Conservation (phyloP, 805 yeast species). For the Schizosaccharomyces octosporus region DNA sequence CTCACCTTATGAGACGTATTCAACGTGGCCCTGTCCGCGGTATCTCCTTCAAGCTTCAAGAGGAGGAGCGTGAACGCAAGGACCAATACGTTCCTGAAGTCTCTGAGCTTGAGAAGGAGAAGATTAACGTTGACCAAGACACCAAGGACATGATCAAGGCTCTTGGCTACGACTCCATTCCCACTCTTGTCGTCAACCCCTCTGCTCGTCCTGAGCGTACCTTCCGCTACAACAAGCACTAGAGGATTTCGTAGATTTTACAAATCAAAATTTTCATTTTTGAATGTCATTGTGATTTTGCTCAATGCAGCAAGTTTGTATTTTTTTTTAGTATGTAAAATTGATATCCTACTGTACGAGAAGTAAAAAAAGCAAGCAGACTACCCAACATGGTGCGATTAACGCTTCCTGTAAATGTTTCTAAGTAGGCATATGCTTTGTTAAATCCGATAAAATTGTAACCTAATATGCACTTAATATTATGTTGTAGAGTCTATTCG, state of each 20-base stretch:
- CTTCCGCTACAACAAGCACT: constrained; percentile 1
- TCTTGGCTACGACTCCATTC: constrained; percentile 44
- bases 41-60: constrained; percentile 99
- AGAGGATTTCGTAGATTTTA: background rate
- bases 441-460: too few relatives aligned
- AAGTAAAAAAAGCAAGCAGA: too few relatives aligned
- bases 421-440: too few relatives aligned
- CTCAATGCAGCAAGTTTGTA: background rate
- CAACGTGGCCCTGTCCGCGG: constrained; percentile 99
- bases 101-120: constrained; percentile 77
- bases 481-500: background rate
- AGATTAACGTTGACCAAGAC: constrained; percentile 77
- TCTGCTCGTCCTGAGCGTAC: background rate
- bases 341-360: too few relatives aligned
- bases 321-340: too few relatives aligned
- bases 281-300: background rate
- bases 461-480: too few relatives aligned
- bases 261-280: background rate
- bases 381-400: too few relatives aligned
- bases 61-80: constrained; percentile 99
- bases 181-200: constrained; percentile 41
- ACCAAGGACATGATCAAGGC: constrained; percentile 86
- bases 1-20: constrained; percentile 99
- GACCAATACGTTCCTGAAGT: constrained; percentile 98
- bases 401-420: too few relatives aligned